Evolutionary conservation across 192 early-diverging fungal genomes (phyloP), one percentile per base, ranked within the genome.

Genomic region (Backusella tarrabulga): DNA sequence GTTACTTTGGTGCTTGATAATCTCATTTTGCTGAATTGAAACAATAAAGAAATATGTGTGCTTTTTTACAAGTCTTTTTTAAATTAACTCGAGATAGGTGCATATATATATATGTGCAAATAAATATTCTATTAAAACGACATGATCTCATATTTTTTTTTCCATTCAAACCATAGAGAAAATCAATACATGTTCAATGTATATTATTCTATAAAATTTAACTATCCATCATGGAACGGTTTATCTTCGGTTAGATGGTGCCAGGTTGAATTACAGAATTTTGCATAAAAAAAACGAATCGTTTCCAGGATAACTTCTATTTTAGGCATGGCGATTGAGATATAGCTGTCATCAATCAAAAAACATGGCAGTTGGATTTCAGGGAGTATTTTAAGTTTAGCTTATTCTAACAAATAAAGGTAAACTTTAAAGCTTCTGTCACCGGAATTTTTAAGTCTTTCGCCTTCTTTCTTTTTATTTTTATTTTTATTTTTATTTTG

Each of bases 11-110:
- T 63, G 56, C 23, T 63, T 29, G 26, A 14, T 63, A 63, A 26
- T 63, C 56, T 63, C 56, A 63, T 63, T 63, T 63, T 63, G 56
- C 29, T 63, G 56, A 63, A 63, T 29, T 63, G 26, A 29, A 63
- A 63, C 3, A 29, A 63, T 63, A 63, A 63, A 63, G 21, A 63
- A 63, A 63, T 29, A 12, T 21, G 21, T 21, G 0, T 8, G n/a
- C n/a, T 3, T 52, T 52, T 52, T 19, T 8, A 21, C 7, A 21
- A 56, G 8, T 23, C 4, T 19, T 4, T 63, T 29, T 26, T 26
- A 63, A 63, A 63, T 26, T 23, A 63, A 29, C 23, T 63, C 56
- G 56, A 63, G 56, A 63, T 63, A 29, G 23, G 23, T 63, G 56
- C 23, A 63, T 63, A 63, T 63, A 63, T 56, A 56, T 60, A 26